Evolutionary conservation across 371 early-diverging fungal genomes (phyloP).

Genomic region (Mortierella sp.): DNA sequence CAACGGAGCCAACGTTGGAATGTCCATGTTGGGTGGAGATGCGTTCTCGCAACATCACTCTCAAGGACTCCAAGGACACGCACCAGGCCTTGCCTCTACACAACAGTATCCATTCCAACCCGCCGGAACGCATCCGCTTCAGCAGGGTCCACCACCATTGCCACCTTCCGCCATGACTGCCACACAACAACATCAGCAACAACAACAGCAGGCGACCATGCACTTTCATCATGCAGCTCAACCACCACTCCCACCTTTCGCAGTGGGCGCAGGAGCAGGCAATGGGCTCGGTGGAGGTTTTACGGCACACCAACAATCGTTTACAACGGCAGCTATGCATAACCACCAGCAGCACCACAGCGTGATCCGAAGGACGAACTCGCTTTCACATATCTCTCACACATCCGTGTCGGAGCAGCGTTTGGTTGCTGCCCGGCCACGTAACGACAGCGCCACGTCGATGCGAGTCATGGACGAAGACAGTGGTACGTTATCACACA

Average conservation of each 20-base stretch:
- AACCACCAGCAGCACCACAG: constrained; percentile 17
- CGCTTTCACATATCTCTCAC: constrained; percentile 20
- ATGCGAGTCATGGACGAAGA: constrained; percentile 31
- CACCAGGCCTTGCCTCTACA: not conserved
- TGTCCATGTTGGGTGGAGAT: constrained; percentile 28
- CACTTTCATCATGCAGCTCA: constrained; percentile 15
- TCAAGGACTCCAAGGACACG: too few species aligned
- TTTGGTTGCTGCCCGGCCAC: constrained; percentile 28
- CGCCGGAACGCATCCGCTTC: too few species aligned
- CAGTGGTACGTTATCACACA: constrained; percentile 25
- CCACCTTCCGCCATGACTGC: not conserved
- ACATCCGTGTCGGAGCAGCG: constrained; percentile 29
- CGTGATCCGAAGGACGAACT: constrained; percentile 37
- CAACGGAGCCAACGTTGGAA: not conserved
- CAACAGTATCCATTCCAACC: too few species aligned
- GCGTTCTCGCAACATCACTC: constrained; percentile 14
- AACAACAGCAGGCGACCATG: constrained; percentile 5
- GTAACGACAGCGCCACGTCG: constrained; percentile 34
- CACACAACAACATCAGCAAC: constrained; percentile 2
- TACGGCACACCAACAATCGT: constrained; percentile 16
- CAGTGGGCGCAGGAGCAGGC: not conserved
- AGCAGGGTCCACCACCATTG: too few species aligned
- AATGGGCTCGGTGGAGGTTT: too few species aligned
- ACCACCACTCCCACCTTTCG: constrained; percentile 18
- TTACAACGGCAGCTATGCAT: constrained; percentile 5